Evolutionary conservation across 2,329 filamentous ascomycete genomes (phyloP).

Genomic region (Claviceps sp.): DNA sequence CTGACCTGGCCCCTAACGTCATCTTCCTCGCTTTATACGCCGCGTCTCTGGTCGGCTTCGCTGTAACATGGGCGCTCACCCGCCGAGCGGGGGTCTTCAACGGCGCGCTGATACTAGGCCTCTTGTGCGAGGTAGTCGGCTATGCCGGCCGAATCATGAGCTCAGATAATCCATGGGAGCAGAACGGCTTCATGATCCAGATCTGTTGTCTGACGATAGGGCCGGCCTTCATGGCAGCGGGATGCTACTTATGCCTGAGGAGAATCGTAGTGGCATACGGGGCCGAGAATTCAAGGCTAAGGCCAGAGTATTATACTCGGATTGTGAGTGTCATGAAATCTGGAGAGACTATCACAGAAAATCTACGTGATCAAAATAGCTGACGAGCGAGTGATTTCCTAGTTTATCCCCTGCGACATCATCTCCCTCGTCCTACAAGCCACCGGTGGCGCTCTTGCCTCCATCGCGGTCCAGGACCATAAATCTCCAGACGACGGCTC

Average conservation of each 20-base stretch:
- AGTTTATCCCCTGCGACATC: slow-evolving; percentile 52
- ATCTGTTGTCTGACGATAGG: slow-evolving; percentile 50
- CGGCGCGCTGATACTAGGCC: slow-evolving; percentile 39
- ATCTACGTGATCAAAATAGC: not conserved
- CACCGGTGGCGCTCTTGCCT: slow-evolving; percentile 42
- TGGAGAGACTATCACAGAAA: not conserved
- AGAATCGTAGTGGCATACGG: slow-evolving; percentile 35
- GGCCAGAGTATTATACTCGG: slow-evolving; percentile 32
- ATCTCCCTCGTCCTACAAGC: slow-evolving; percentile 48
- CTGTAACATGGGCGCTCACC: slow-evolving; percentile 27
- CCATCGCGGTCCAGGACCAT: slow-evolving; percentile 25
- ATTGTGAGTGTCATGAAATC: slow-evolving; percentile 25
- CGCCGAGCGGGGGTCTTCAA: slow-evolving; percentile 37
- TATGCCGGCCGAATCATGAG: slow-evolving; percentile 45
- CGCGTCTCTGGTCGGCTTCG: slow-evolving; percentile 27
- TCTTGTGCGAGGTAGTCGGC: slow-evolving; percentile 42
- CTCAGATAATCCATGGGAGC: slow-evolving; percentile 37
- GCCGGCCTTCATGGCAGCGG: slow-evolving; percentile 51
- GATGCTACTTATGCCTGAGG: slow-evolving; percentile 48
- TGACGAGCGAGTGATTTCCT: not conserved
- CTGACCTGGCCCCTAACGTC: slow-evolving; percentile 36
- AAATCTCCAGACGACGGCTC: slow-evolving; percentile 28
- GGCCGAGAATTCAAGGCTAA: slow-evolving; percentile 33
- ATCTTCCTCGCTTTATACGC: slow-evolving; percentile 37
- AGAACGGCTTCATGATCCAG: slow-evolving; percentile 38